A percentile compares a stretch with the other conserved stretches of the same genome.
Evolutionary conservation across 2,329 filamentous ascomycete species (phyloP).

Genomic region (Salinomyces thailandicus): DNA sequence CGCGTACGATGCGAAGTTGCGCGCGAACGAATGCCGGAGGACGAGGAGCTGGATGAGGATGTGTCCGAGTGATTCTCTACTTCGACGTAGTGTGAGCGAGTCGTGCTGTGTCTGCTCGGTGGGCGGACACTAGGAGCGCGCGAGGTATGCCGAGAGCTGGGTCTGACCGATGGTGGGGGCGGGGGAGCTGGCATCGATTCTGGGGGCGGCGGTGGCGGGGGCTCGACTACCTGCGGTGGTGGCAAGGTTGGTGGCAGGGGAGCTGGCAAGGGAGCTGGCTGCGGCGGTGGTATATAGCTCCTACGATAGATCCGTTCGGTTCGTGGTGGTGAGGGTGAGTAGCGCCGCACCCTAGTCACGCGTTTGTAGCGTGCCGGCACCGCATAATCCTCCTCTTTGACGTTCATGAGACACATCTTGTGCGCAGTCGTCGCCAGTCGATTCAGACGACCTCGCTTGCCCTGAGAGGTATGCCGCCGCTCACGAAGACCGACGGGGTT

Average conservation of each 20-base stretch:
- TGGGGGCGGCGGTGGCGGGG: neutral
- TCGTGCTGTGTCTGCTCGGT: constrained; percentile 11
- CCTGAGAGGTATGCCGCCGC: neutral
- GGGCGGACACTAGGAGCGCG: constrained; percentile 16
- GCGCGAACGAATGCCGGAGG: constrained; percentile 21
- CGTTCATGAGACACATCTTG: constrained; percentile 36
- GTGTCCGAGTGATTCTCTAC: constrained; percentile 29
- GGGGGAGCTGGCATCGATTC: neutral
- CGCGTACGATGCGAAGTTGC: constrained; percentile 17
- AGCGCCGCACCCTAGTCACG: constrained; percentile 26
- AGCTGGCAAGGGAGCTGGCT: constrained; percentile 7
- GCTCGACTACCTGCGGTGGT: constrained; percentile 5
- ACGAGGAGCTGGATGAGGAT: constrained; percentile 15
- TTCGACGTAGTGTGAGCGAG: constrained; percentile 34
- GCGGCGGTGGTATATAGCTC: constrained; percentile 4
- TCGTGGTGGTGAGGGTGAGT: constrained; percentile 17
- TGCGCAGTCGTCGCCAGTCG: neutral
- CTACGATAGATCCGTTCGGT: constrained; percentile 1
- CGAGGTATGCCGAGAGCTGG: constrained; percentile 9
- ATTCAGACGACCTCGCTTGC: neutral
- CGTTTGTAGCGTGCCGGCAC: constrained; percentile 26
- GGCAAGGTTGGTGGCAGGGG: constrained; percentile 16
- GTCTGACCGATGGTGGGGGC: neutral
- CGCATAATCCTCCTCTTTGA: constrained; percentile 32
- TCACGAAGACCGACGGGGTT: neutral